These are phyloP conservation scores for Coemansia erecta DNA, from an alignment of 192 early-diverging fungal genomes.

Conservation along the genomic window DNA sequence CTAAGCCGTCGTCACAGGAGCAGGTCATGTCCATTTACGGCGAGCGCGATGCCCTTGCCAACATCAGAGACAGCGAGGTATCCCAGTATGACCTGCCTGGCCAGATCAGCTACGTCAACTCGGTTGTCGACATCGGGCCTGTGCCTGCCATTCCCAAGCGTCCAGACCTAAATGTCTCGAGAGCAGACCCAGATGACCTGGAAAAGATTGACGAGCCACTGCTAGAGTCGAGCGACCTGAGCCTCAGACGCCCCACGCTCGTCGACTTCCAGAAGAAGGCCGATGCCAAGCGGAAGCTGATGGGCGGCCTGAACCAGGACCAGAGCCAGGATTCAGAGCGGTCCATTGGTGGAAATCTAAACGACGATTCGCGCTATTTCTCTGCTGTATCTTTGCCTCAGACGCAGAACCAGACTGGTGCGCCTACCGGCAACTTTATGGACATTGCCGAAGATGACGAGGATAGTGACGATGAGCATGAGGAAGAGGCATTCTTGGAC, in stretches of 20 bases:
- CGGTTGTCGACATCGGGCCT: no score
- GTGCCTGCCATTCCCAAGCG: background rate
- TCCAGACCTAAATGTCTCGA: background rate
- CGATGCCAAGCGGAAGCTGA: constrained; percentile 24
- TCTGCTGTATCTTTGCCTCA: constrained; percentile 22
- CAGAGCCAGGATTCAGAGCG: background rate
- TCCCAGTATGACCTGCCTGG: constrained; percentile 15
- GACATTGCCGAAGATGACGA: background rate
- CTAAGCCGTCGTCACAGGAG: background rate
- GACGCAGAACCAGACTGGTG: background rate
- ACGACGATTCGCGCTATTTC: constrained; percentile 18
- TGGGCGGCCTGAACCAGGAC: background rate
- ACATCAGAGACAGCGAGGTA: constrained; percentile 1
- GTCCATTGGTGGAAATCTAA: background rate
- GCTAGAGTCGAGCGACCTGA: constrained; percentile 12
- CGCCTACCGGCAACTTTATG: background rate
- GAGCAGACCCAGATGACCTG: background rate
- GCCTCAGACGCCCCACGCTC: constrained; percentile 1
- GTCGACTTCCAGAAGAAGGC: constrained; percentile 20
- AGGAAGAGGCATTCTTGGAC: constrained; percentile 33
- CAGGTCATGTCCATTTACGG: constrained; percentile 21
- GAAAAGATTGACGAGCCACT: constrained; percentile 5
- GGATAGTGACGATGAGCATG: background rate
- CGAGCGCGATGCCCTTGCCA: background rate
- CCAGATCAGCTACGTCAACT: constrained; percentile 2